Conservation (phyloP, 192 early-diverging fungal genomes). For the Linnemannia hyalina region DNA sequence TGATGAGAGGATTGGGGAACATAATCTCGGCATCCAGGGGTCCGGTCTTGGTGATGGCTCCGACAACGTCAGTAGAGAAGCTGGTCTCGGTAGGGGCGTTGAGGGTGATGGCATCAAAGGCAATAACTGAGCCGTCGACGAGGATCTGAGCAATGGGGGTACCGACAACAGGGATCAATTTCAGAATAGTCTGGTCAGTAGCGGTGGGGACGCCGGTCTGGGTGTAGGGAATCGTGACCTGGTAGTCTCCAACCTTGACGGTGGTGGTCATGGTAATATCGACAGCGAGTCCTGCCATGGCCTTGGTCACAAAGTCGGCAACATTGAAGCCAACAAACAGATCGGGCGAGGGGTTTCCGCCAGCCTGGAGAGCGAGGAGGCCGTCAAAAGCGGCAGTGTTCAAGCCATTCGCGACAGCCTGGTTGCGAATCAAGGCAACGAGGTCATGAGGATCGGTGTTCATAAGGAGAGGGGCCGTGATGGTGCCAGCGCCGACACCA, state of each 20-base stretch:
- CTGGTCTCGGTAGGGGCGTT: slow-evolving; percentile 49
- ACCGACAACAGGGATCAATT: slow-evolving; percentile 62
- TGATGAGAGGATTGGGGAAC: slow-evolving; percentile 56
- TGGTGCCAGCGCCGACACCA: slow-evolving; percentile 30
- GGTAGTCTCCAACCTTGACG: slow-evolving; percentile 61
- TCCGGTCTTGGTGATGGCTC: slow-evolving; percentile 62
- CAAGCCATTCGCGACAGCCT: slow-evolving; percentile 46
- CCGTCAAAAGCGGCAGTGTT: slow-evolving; percentile 57
- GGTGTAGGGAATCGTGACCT: slow-evolving; percentile 42
- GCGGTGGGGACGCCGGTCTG: slow-evolving; percentile 57
- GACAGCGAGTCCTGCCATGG: slow-evolving; percentile 55
- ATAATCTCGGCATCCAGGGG: slow-evolving; percentile 61
- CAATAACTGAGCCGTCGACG: slow-evolving; percentile 54
- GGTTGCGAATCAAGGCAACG: slow-evolving; percentile 52
- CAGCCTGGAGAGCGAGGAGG: slow-evolving; percentile 45
- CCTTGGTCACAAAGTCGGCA: slow-evolving; percentile 48
- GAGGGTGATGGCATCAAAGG: slow-evolving; percentile 54
- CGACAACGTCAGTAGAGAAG: slow-evolving; percentile 56
- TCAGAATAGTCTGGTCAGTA: slow-evolving; percentile 55
- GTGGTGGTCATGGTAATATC: slow-evolving; percentile 56
- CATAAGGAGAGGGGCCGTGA: slow-evolving; percentile 53
- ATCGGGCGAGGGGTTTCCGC: slow-evolving; percentile 27
- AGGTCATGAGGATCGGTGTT: slow-evolving; percentile 59
- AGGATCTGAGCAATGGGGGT: slow-evolving; percentile 61
- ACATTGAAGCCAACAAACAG: slow-evolving; percentile 60